These are phyloP conservation scores for Platanthera guangdongensis DNA, from an alignment of 106 monocot genomes.

Conservation along the genomic window DNA sequence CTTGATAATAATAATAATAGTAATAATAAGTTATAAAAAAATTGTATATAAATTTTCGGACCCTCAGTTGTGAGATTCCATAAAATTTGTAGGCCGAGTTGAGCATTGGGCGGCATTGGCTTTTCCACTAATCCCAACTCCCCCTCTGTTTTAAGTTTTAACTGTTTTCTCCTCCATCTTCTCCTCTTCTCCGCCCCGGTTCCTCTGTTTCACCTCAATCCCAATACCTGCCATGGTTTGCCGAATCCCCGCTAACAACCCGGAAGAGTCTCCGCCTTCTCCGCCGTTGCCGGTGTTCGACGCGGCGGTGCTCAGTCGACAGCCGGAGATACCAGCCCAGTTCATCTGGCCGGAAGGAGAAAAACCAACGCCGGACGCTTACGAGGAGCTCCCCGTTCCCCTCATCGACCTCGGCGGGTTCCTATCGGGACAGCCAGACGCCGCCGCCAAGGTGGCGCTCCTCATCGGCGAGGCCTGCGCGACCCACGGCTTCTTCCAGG, in stretches of 20 bases:
- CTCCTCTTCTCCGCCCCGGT: background rate
- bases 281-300: constrained; percentile 26
- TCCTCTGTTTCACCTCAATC: background rate
- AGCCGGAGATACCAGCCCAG: constrained; percentile 33
- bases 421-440: constrained; percentile 7
- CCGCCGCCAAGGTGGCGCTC: constrained; percentile 5
- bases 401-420: constrained; percentile 44
- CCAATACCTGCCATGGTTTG: constrained; percentile 1
- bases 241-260: background rate
- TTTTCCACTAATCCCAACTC: background rate
- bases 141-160: background rate
- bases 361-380: constrained; percentile 16
- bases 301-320: constrained; percentile 17
- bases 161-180: background rate
- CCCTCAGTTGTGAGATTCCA: background rate
- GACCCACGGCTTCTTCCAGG: constrained; percentile 82
- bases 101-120: background rate
- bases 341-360: constrained; percentile 50
- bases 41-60: background rate
- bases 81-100: background rate
- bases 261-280: background rate
- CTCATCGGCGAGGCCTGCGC: constrained; percentile 44
- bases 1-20: background rate
- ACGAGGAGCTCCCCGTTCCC: constrained; percentile 45
- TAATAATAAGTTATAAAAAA: background rate